Base-by-base conservation (phyloP, 495 filamentous ascomycete species). In the Trichoderma asperelloides region DNA sequence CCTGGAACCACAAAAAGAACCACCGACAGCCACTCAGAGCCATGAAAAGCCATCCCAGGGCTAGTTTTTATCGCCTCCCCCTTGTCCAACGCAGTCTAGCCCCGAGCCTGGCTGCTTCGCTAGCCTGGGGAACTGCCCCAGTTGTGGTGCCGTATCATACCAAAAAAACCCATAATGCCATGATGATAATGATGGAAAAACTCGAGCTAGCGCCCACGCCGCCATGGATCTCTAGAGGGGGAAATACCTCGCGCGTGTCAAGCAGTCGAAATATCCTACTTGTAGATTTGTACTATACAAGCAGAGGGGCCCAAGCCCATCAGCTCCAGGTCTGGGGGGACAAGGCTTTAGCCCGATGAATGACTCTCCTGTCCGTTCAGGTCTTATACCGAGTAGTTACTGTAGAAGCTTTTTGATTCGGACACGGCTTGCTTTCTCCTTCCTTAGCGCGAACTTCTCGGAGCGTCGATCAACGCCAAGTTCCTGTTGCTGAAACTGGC, bases 391-490 rank as follows among this genome's bases (percentile, higher is more conserved):
- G n/a, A n/a, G n/a, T n/a, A n/a, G n/a, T n/a, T n/a, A n/a, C n/a
- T n/a, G n/a, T n/a, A n/a, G n/a, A n/a, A n/a, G n/a, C n/a, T n/a
- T n/a, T 37, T 7, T 37, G 33, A 37, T 37, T 7, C 9, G 33
- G 33, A 33, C 30, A 33, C 6, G 30, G 30, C 30, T 7, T 37
- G 33, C 9, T 37, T 55, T 23, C 6, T 21, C 49, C n/a, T 55
- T 25, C 3, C 25, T 23, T 55, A 55, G 49, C 49, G 49, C 49
- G 0, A 55, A 55, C 49, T 23, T 11, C 18, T 23, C 49, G 16
- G 49, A n/a, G n/a, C 49, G 49, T 55, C 49, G 49, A 55, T 55
- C 49, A 21, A 55, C 49, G 49, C 49, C 49, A 25, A 55, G 49
- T 55, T 25, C 18, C 9, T 23, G 18, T 23, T 55, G 16, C 49